These are phyloP conservation scores for Barnettozyma vustinii DNA, from an alignment of 805 yeast species.

Conservation along the genomic window DNA sequence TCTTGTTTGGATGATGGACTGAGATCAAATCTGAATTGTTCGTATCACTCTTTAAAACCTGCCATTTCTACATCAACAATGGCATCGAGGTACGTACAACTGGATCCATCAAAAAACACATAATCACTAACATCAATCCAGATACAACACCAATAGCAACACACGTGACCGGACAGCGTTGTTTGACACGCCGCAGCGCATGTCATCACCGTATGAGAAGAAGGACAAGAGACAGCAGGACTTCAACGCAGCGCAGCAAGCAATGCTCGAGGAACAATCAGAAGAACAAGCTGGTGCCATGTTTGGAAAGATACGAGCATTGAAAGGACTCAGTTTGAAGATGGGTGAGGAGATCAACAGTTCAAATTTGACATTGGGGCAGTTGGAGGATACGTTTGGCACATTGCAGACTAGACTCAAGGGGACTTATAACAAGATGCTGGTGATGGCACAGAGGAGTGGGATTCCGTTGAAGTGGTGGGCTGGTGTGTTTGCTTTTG, in stretches of 20 bases:
- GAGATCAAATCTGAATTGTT: background rate
- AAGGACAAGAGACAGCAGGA: conserved; percentile 27
- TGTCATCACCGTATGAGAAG: conserved; percentile 38
- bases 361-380: conserved; percentile 40
- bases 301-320: conserved; percentile 46
- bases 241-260: conserved; percentile 46
- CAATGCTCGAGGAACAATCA: conserved; percentile 61
- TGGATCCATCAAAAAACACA: background rate
- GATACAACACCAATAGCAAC: conserved; percentile 9
- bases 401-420: conserved; percentile 42
- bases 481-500: conserved; percentile 44
- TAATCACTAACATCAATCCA: background rate
- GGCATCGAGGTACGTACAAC: conserved; percentile 8
- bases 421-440: conserved; percentile 50
- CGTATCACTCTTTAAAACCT: background rate
- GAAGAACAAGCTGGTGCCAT: conserved; percentile 53
- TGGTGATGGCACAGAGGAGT: conserved; percentile 56
- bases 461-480: conserved; percentile 63
- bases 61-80: background rate
- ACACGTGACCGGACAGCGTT: conserved; percentile 18
- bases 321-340: conserved; percentile 49
- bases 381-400: conserved; percentile 40
- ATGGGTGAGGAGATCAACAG: conserved; percentile 65
- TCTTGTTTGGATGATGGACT: background rate
- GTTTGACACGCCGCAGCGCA: conserved; percentile 25